phyloP scores from a whole-genome alignment of 331 rosid genomes.

The Cydonia oblonga region DNA sequence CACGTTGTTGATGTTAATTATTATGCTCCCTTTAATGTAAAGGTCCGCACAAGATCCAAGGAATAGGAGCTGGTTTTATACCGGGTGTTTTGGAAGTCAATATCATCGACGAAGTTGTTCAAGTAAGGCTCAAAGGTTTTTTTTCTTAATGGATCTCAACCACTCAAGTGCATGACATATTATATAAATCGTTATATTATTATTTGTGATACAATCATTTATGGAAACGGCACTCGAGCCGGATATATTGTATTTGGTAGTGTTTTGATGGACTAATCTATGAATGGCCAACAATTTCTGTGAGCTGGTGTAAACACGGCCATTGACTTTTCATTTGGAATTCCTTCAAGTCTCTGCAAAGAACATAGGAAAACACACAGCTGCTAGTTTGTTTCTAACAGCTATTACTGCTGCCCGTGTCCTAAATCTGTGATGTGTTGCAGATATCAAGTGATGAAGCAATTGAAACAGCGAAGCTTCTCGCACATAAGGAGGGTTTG shows the following conservation, averaged over 20 bases:
- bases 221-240: neutral
- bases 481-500: constrained; percentile 52
- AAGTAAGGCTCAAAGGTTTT: constrained; percentile 34
- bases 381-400: neutral
- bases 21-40: constrained; percentile 6
- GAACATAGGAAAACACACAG: neutral
- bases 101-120: constrained; percentile 58
- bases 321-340: neutral
- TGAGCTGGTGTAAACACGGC: neutral
- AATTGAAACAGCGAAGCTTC: constrained; percentile 51
- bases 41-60: constrained; percentile 94
- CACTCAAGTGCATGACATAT: too few relatives aligned
- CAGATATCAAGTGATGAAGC: constrained; percentile 60
- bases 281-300: neutral
- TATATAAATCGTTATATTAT: neutral
- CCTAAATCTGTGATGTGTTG: neutral
- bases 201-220: neutral
- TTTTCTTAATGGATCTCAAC: neutral
- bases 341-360: neutral
- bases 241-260: neutral
- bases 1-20: neutral
- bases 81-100: constrained; percentile 59
- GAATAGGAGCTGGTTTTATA: constrained; percentile 81
- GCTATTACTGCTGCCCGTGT: neutral
- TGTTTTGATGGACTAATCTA: neutral